phyloP scores from a whole-genome alignment of 441 rosid species.

The Rhodomyrtus psidioides region DNA sequence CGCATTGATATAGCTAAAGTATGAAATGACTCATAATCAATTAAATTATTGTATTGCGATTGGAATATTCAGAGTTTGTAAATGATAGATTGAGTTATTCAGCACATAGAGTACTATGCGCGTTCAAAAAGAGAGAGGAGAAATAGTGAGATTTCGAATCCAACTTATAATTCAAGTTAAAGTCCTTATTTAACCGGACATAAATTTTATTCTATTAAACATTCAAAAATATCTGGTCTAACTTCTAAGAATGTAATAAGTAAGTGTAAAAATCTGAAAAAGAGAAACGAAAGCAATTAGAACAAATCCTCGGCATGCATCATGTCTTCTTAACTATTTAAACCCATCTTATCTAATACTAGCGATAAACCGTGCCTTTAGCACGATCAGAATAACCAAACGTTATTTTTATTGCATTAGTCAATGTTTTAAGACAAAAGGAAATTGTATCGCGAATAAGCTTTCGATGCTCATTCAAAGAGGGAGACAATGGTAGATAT shows the following conservation, averaged over 20 bases:
- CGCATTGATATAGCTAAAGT: background rate
- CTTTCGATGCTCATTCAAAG: background rate
- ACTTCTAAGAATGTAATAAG: background rate
- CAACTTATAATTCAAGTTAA: no score
- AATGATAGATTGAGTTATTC: background rate
- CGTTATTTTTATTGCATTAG: background rate
- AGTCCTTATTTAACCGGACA: no score
- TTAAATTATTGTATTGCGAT: background rate
- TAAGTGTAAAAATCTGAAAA: background rate
- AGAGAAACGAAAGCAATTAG: background rate
- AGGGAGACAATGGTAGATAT: background rate
- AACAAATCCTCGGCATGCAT: background rate
- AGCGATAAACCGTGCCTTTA: background rate
- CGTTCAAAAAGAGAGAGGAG: background rate
- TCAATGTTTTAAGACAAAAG: background rate
- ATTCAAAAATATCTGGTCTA: background rate
- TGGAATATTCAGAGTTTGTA: background rate
- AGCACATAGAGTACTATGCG: background rate
- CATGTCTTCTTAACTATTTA: background rate
- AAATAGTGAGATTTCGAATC: no score
- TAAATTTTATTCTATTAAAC: no score
- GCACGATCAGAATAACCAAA: background rate
- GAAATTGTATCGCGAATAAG: background rate
- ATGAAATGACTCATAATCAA: background rate
- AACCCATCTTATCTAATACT: background rate